Evolutionary conservation across 495 filamentous ascomycete genomes (phyloP).

Genomic region (Clohesyomyces aquaticus): DNA sequence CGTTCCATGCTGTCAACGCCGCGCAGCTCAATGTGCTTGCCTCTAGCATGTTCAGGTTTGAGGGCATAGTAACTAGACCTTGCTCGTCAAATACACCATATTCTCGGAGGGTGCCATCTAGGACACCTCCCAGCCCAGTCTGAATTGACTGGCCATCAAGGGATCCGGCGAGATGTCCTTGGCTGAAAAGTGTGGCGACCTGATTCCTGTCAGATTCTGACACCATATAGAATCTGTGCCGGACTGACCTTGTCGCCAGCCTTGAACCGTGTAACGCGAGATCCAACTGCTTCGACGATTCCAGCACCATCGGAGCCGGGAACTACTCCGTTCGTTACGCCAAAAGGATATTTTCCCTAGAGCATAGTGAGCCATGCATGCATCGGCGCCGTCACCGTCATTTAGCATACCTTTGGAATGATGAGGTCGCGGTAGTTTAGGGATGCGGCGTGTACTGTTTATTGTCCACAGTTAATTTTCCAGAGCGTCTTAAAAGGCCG

Average conservation of each 20-base stretch:
- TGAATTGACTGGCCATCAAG: slow-evolving; percentile 50
- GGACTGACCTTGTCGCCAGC: slow-evolving; percentile 50
- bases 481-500: background rate
- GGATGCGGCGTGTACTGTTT: slow-evolving; percentile 65
- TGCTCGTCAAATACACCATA: slow-evolving; percentile 72
- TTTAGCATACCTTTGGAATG: slow-evolving; percentile 63
- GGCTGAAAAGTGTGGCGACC: slow-evolving; percentile 82
- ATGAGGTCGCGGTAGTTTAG: slow-evolving; percentile 84
- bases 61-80: slow-evolving; percentile 68
- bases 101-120: slow-evolving; percentile 73
- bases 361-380: background rate
- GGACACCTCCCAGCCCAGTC: slow-evolving; percentile 69
- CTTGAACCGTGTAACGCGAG: slow-evolving; percentile 67
- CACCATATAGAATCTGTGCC: background rate
- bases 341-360: slow-evolving; percentile 69
- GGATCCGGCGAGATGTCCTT: slow-evolving; percentile 67
- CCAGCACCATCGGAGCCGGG: slow-evolving; percentile 80
- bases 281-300: slow-evolving; percentile 68
- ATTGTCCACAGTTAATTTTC: slow-evolving; percentile 2
- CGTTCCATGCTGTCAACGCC: slow-evolving; percentile 81
- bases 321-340: slow-evolving; percentile 60
- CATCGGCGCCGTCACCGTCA: background rate
- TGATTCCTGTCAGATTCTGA: background rate
- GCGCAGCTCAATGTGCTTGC: slow-evolving; percentile 73
- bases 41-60: slow-evolving; percentile 64